These are phyloP conservation scores for Leccinum ponderosum DNA, from an alignment of 1,284 basidiomycete genomes.

Conservation along the genomic window DNA sequence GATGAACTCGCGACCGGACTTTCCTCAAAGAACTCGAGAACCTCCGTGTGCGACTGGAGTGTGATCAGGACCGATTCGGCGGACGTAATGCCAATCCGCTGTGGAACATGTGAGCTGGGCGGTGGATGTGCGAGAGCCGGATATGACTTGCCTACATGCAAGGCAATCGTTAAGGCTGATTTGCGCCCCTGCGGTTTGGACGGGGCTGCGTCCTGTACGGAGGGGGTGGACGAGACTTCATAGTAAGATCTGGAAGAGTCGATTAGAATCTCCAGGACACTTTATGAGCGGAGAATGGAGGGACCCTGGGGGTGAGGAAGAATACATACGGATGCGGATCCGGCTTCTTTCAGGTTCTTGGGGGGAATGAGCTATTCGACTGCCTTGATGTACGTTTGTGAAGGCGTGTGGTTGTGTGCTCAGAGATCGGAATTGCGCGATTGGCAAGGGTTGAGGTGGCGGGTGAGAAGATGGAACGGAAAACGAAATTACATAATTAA, in stretches of 20 bases:
- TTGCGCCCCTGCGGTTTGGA: slow-evolving; percentile 42
- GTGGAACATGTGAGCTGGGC: slow-evolving; percentile 9
- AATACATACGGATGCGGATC: slow-evolving; percentile 57
- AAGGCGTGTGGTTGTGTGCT: slow-evolving; percentile 52
- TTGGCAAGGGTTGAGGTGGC: no score
- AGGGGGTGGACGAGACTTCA: slow-evolving; percentile 52
- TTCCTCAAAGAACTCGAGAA: slow-evolving; percentile 70
- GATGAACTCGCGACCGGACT: slow-evolving; percentile 47
- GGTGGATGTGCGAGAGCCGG: neutral
- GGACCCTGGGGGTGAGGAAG: neutral
- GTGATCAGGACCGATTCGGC: slow-evolving; percentile 97
- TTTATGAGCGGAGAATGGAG: slow-evolving; percentile 5
- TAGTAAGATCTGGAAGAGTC: slow-evolving; percentile 81
- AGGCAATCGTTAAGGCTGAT: slow-evolving; percentile 96
- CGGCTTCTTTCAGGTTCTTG: slow-evolving; percentile 45
- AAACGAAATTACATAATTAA: no score
- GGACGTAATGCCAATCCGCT: slow-evolving; percentile 95
- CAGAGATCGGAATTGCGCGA: no score
- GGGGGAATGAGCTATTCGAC: slow-evolving; percentile 66
- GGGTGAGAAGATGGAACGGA: no score
- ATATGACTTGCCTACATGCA: slow-evolving; percentile 71
- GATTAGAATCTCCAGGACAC: slow-evolving; percentile 69
- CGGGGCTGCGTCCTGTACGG: slow-evolving; percentile 24
- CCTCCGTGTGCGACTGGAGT: slow-evolving; percentile 94
- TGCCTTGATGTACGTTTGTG: slow-evolving; percentile 98